These are phyloP conservation scores for Naganishia cerealis DNA, from an alignment of 1,284 basidiomycete species.

Conservation along the genomic window DNA sequence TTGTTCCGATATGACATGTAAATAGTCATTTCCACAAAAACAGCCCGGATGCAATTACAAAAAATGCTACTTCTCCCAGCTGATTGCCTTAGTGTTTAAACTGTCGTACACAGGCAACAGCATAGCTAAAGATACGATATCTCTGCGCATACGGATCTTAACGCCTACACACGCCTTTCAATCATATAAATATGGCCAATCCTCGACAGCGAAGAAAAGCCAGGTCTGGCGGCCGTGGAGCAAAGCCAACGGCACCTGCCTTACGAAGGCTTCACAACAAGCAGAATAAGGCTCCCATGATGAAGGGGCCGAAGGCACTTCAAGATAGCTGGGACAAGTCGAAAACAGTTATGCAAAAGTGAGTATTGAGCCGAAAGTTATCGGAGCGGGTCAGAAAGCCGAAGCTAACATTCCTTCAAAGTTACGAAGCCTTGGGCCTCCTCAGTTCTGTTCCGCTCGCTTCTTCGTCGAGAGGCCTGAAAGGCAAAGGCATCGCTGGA, in stretches of 20 bases:
- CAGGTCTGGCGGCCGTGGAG: slow-evolving; percentile 43
- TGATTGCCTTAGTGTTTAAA: background rate
- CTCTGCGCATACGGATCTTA: background rate
- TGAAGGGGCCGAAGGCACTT: slow-evolving; percentile 77
- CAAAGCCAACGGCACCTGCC: slow-evolving; percentile 42
- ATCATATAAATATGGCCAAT: slow-evolving; percentile 69
- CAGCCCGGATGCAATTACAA: slow-evolving; percentile 13
- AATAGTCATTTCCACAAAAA: background rate
- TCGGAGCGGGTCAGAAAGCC: background rate
- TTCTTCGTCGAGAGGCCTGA: slow-evolving; percentile 22
- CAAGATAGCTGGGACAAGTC: slow-evolving; percentile 83
- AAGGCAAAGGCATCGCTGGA: slow-evolving; percentile 28
- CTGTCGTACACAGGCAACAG: too few relatives aligned
- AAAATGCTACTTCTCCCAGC: background rate
- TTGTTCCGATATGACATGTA: background rate
- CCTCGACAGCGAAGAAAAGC: slow-evolving; percentile 68
- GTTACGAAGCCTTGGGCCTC: slow-evolving; percentile 53
- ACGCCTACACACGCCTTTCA: background rate
- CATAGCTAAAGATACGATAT: too few relatives aligned
- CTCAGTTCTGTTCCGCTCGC: slow-evolving; percentile 50
- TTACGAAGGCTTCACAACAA: slow-evolving; percentile 48
- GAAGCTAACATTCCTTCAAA: slow-evolving; percentile 24
- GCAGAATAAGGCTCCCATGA: slow-evolving; percentile 68
- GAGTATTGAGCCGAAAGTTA: slow-evolving; percentile 46
- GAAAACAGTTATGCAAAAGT: slow-evolving; percentile 94